Conservation (phyloP, 768 basidiomycete genomes). For the Pleurotus salmoneostramineus region DNA sequence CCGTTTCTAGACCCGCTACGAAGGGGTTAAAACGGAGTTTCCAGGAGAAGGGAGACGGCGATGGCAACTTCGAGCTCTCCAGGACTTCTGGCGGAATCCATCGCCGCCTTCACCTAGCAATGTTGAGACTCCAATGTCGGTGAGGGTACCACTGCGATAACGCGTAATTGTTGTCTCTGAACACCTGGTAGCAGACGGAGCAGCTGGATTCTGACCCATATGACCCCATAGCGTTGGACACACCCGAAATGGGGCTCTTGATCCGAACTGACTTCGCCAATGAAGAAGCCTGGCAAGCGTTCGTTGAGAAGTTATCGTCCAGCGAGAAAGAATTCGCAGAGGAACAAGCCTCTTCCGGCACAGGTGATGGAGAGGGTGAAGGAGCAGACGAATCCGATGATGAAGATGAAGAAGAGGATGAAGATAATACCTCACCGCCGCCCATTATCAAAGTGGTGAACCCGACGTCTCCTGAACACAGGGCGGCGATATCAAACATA, state of each 20-base stretch:
- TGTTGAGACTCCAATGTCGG: background rate
- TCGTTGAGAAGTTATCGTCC: conserved; percentile 43
- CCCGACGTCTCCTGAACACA: conserved; percentile 36
- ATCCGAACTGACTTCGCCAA: conserved; percentile 73
- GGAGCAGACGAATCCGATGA: conserved; percentile 25
- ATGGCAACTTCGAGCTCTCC: conserved; percentile 6
- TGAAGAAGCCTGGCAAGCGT: conserved; percentile 61
- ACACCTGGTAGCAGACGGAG: conserved; percentile 15
- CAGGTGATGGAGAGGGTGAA: conserved; percentile 19
- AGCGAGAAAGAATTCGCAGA: conserved; percentile 54
- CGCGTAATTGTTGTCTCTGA: too few relatives aligned
- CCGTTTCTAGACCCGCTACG: conserved; percentile 4
- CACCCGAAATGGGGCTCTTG: conserved; percentile 53
- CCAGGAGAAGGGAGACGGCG: conserved; percentile 10
- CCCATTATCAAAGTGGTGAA: conserved; percentile 50
- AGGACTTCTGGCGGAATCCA: conserved; percentile 11
- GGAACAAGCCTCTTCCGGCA: conserved; percentile 14
- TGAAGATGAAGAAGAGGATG: conserved; percentile 22
- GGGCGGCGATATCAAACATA: conserved; percentile 37
- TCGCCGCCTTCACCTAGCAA: background rate
- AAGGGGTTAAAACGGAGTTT: conserved; percentile 1
- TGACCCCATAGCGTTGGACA: conserved; percentile 42
- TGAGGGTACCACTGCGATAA: background rate
- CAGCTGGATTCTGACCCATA: conserved; percentile 48
- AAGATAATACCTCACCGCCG: conserved; percentile 20